Evolutionary conservation across 805 yeast species (phyloP), one percentile per base, ranked within the genome.

Genomic region (Starmera dryadoides): DNA sequence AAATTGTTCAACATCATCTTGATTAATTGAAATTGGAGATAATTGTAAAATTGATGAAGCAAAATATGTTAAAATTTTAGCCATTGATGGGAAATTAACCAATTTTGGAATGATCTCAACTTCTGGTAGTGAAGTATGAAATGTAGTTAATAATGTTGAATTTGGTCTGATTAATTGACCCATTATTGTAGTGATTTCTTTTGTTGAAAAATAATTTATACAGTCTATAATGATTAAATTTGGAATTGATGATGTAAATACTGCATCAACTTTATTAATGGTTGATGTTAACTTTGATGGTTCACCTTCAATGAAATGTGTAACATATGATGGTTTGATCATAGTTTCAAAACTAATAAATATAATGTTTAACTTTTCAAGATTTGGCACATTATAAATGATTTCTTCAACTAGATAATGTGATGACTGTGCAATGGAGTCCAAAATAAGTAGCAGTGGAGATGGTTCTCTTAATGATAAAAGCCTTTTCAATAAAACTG

Each of bases 1-100:
- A 18, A 73, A 47, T 10, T 67, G 68, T 37, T 77, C 81, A 26
- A 73, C 78, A 26, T 75, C 80, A 3, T 53, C 50, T 6, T 52
- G 52, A 9, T 44, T 45, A 3, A 43, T 36, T 2, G 91, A 87
- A 17, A 67, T 58, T 25, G 28, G 10, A 10, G 28, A 25, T 0
- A 86, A 58, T 28, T 80, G 81, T 33, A 89, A 67, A 1, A 86
- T 73, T 1, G 86, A 68, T 2, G 91, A 81, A 2, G 97, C 88
- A 55, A 88, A 75, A 53, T 77, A 87, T 29, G 72, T 64, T 22
- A 87, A 62, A 19, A 84, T 54, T 6, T 66, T 66, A n/a, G 68
- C 41, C 0, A 74, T 55, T 0, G 69, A 53, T 0, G 95, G 94
- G 43, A 73, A 76, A 38, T 76, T 71, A 2, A 62, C 44, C 11